A percentile compares a stretch with the other conserved stretches of the same genome.
Conservation (phyloP, 805 yeast species). For the Candida quercuum region DNA sequence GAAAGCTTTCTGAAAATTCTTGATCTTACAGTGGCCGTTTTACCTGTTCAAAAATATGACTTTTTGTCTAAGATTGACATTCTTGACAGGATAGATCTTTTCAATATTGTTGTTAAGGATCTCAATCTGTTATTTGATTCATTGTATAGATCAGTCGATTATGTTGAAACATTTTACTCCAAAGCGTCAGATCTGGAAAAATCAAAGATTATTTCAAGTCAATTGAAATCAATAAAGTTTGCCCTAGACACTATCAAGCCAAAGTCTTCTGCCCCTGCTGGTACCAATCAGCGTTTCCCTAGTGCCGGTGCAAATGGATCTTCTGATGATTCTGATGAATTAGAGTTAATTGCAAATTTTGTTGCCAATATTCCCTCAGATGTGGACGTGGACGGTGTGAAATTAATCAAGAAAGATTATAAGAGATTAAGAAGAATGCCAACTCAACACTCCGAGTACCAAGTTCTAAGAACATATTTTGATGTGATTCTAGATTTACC, state of each 20-base stretch:
- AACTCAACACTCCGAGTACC: slow-evolving; percentile 57
- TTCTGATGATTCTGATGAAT: slow-evolving; percentile 33
- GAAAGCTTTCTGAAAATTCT: slow-evolving; percentile 25
- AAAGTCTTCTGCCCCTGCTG: slow-evolving; percentile 2
- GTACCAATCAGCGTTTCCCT: slow-evolving; percentile 1
- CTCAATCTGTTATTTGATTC: slow-evolving; percentile 37
- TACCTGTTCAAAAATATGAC: slow-evolving; percentile 43
- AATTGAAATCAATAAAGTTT: slow-evolving; percentile 44
- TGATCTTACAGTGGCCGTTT: slow-evolving; percentile 45
- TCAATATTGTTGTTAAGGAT: slow-evolving; percentile 28
- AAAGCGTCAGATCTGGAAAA: slow-evolving; percentile 47
- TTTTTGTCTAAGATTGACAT: slow-evolving; percentile 31
- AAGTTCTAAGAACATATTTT: slow-evolving; percentile 57
- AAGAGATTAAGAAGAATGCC: slow-evolving; percentile 47
- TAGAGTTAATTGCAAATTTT: slow-evolving; percentile 27
- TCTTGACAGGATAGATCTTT: slow-evolving; percentile 28
- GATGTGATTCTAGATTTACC: slow-evolving; percentile 65
- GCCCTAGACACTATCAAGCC: slow-evolving; percentile 43
- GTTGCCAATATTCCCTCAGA: slow-evolving; percentile 21
- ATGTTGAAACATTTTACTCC: slow-evolving; percentile 42
- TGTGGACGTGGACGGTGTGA: slow-evolving; percentile 37
- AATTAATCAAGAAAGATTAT: slow-evolving; percentile 41
- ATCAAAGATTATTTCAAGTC: slow-evolving; percentile 50
- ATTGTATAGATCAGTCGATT: slow-evolving; percentile 25
- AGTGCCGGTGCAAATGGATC: slow-evolving; percentile 2